These are phyloP conservation scores for Metrosideros polymorpha DNA, from an alignment of 441 rosid genomes.

Conservation along the genomic window DNA sequence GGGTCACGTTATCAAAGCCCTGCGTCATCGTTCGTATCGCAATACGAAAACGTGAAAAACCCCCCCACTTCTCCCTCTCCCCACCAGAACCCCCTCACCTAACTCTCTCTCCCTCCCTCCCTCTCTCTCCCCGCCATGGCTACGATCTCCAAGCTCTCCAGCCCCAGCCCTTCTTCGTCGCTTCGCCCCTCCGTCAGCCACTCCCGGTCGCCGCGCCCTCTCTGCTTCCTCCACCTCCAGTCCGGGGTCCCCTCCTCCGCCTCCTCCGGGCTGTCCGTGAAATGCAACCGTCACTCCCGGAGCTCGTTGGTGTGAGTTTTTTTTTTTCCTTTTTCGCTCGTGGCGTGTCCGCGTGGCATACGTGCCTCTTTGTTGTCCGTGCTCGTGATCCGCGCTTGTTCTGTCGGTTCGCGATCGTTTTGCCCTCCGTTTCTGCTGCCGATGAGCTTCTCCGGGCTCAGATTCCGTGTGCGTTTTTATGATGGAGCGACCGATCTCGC, in stretches of 20 bases:
- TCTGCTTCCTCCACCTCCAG: slow-evolving; percentile 24
- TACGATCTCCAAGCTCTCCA: slow-evolving; percentile 67
- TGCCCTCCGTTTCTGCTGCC: neutral
- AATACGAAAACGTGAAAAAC: neutral
- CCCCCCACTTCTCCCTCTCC: neutral
- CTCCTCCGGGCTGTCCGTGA: slow-evolving; percentile 37
- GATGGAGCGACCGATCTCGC: neutral
- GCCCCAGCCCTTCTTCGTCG: slow-evolving; percentile 22
- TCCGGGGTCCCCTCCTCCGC: slow-evolving; percentile 7
- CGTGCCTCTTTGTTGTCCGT: accelerated
- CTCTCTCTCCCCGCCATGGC: slow-evolving; percentile 29
- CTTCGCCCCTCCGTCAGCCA: slow-evolving; percentile 13
- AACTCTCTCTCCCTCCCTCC: neutral
- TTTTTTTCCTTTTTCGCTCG: neutral
- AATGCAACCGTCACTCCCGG: slow-evolving; percentile 7
- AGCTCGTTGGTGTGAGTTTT: slow-evolving; percentile 47
- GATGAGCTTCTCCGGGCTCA: neutral
- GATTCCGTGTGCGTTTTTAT: neutral
- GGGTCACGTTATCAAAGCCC: neutral
- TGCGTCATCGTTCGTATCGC: neutral
- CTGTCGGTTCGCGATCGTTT: neutral
- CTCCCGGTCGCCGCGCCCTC: slow-evolving; percentile 27
- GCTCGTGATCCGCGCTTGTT: neutral
- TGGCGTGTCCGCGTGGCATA: neutral
- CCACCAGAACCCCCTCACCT: neutral